Evolutionary conservation across 1,284 basidiomycete species (phyloP).

Genomic region (Cryptococcus sp.): DNA sequence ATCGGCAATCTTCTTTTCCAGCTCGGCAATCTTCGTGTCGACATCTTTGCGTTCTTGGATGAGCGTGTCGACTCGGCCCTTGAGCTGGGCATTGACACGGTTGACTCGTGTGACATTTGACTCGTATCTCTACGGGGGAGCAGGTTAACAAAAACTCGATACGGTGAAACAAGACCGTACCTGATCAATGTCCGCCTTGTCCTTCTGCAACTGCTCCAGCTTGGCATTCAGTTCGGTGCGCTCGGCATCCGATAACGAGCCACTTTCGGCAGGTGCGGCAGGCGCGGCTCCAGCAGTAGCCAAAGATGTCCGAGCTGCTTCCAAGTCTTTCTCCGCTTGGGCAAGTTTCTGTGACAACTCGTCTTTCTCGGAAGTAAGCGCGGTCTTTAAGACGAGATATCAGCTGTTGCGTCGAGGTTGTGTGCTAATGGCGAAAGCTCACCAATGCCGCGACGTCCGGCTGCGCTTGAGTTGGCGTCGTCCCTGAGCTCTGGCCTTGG

Average conservation of each 20-base stretch:
- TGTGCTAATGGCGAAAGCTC: conserved; percentile 5
- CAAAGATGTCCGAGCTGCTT: conserved; percentile 31
- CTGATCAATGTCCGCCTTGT: conserved; percentile 21
- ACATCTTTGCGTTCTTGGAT: conserved; percentile 15
- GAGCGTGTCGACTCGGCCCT: conserved; percentile 19
- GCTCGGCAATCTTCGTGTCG: conserved; percentile 14
- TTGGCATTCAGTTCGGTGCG: conserved; percentile 12
- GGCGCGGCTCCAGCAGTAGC: conserved; percentile 12
- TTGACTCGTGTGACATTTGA: conserved; percentile 43
- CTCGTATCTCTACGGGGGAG: conserved; percentile 31
- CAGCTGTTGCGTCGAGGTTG: background rate
- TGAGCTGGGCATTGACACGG: conserved; percentile 30
- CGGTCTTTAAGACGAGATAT: conserved; percentile 14
- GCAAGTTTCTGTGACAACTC: conserved; percentile 35
- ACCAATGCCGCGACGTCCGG: conserved; percentile 28
- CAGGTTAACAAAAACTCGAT: background rate
- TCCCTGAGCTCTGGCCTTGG: conserved; percentile 11
- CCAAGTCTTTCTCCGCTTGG: conserved; percentile 42
- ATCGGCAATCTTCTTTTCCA: conserved; percentile 33
- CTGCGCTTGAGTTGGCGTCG: conserved; percentile 3
- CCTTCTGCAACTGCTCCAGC: conserved; percentile 21
- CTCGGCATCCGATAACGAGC: conserved; percentile 15
- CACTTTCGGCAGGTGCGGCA: conserved; percentile 1
- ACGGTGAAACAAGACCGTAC: conserved; percentile 8
- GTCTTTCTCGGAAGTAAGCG: conserved; percentile 36